phyloP scores from a whole-genome alignment of 2,329 filamentous ascomycete genomes.

The Ophiostoma novo-ulmi region DNA sequence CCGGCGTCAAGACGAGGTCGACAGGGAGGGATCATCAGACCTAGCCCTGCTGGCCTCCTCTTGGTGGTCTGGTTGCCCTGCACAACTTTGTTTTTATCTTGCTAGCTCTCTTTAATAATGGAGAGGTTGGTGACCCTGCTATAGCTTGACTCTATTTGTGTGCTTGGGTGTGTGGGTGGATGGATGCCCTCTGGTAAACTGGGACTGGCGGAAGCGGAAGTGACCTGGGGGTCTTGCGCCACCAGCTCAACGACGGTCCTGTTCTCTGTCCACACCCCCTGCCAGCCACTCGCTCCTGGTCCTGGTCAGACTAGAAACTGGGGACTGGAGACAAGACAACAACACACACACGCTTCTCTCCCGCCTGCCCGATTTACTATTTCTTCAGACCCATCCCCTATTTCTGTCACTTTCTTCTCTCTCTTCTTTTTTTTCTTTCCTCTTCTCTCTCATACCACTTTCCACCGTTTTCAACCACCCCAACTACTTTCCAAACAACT shows the following conservation, averaged over 20 bases:
- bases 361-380: slow-evolving; percentile 23
- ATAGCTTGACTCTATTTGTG: neutral
- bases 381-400: slow-evolving; percentile 27
- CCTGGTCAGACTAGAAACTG: neutral
- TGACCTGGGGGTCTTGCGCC: neutral
- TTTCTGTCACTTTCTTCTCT: slow-evolving; percentile 23
- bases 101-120: slow-evolving; percentile 19
- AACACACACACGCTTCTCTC: neutral
- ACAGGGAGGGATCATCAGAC: slow-evolving; percentile 17
- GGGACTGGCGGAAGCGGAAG: neutral
- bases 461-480: slow-evolving; percentile 29
- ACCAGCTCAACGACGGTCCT: neutral
- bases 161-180: slow-evolving; percentile 14
- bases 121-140: slow-evolving; percentile 11
- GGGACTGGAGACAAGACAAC: slow-evolving; percentile 14
- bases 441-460: slow-evolving; percentile 22
- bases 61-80: slow-evolving; percentile 21
- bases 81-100: slow-evolving; percentile 21
- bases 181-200: neutral
- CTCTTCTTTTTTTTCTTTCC: slow-evolving; percentile 19
- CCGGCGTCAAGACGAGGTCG: neutral
- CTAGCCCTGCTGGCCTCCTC: neutral
- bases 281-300: slow-evolving; percentile 17
- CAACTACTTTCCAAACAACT: slow-evolving; percentile 25
- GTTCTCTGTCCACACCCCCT: slow-evolving; percentile 2